phyloP scores from a whole-genome alignment of 129 eudicot genomes.

The Flaveria bidentis region DNA sequence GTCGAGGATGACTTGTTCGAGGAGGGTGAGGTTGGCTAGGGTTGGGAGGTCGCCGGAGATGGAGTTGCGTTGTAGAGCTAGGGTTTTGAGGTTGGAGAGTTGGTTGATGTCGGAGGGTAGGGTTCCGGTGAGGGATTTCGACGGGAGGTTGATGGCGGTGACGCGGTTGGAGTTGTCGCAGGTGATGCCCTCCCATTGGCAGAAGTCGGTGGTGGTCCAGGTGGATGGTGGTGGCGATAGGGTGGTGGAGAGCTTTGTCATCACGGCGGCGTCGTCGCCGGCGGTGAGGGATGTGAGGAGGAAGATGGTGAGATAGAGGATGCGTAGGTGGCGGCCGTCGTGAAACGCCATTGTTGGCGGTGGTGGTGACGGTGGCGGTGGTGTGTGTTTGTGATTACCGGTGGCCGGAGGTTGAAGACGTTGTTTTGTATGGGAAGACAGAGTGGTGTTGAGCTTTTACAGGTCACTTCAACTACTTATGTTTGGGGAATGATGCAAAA shows the following conservation, averaged over 20 bases:
- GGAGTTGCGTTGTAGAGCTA: slow-evolving; percentile 37
- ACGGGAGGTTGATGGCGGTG: slow-evolving; percentile 33
- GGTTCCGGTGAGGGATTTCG: slow-evolving; percentile 41
- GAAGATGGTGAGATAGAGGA: background rate
- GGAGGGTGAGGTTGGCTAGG: slow-evolving; percentile 27
- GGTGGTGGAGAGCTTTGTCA: background rate
- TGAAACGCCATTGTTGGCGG: background rate
- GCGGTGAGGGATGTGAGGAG: background rate
- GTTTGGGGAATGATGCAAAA: too few relatives aligned
- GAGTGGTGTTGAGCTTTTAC: too few relatives aligned
- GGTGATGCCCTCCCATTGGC: background rate
- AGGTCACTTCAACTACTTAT: too few relatives aligned
- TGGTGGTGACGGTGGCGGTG: too few relatives aligned
- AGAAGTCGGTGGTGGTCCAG: slow-evolving; percentile 1
- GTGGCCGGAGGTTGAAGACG: too few relatives aligned
- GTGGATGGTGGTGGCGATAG: background rate
- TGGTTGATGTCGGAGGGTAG: slow-evolving; percentile 38
- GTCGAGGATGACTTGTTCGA: slow-evolving; percentile 33
- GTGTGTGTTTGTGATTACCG: too few relatives aligned
- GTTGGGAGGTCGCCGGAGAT: slow-evolving; percentile 33
- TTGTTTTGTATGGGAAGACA: too few relatives aligned
- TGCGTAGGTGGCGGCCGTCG: background rate
- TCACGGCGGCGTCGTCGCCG: slow-evolving; percentile 11
- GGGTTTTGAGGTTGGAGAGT: slow-evolving; percentile 38
- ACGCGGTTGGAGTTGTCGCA: slow-evolving; percentile 32